These are phyloP conservation scores for Pythium pyrilobum DNA, from an alignment of 352 stramenopile species.

Conservation along the genomic window DNA sequence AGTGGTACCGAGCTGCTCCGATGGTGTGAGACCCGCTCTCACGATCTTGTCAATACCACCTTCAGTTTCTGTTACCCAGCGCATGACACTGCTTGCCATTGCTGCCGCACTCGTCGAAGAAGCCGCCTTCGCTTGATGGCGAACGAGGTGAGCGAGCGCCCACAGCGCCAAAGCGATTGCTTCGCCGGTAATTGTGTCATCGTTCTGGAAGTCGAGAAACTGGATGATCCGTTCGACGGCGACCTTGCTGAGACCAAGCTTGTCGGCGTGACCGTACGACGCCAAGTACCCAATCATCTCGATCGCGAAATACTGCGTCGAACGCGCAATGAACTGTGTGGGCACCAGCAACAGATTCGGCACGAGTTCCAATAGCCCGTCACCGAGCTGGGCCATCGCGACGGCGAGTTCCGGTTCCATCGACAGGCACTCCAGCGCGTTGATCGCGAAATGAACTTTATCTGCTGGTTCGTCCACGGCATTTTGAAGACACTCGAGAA, in stretches of 20 bases:
- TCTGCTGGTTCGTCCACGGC: slow-evolving; percentile 15
- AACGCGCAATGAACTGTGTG: slow-evolving; percentile 13
- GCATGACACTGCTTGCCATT: slow-evolving; percentile 9
- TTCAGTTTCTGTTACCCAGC: slow-evolving; percentile 29
- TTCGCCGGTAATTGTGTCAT: slow-evolving; percentile 28
- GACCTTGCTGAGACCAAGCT: slow-evolving; percentile 24
- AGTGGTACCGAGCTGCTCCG: slow-evolving; percentile 26
- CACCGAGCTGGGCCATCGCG: slow-evolving; percentile 20
- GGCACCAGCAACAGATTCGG: slow-evolving; percentile 28
- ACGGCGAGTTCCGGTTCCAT: slow-evolving; percentile 42
- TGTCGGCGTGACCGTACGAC: slow-evolving; percentile 39
- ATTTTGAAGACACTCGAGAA: slow-evolving; percentile 42
- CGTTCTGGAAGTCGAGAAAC: slow-evolving; percentile 31
- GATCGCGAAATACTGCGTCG: slow-evolving; percentile 56
- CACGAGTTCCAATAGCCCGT: slow-evolving; percentile 25
- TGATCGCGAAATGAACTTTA: slow-evolving; percentile 40
- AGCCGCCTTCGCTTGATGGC: neutral
- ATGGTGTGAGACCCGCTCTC: slow-evolving; percentile 26
- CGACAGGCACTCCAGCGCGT: slow-evolving; percentile 46
- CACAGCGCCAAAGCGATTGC: slow-evolving; percentile 33
- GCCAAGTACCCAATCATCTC: slow-evolving; percentile 65
- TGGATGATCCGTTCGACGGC: slow-evolving; percentile 35
- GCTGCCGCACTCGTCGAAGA: neutral
- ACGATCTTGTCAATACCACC: slow-evolving; percentile 34
- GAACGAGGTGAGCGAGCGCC: slow-evolving; percentile 38